Percentiles rank a stretch among this genome's conserved stretches.
These are phyloP conservation scores for Podospora tetraspora DNA, from an alignment of 495 filamentous ascomycete genomes.

Conservation along the genomic window DNA sequence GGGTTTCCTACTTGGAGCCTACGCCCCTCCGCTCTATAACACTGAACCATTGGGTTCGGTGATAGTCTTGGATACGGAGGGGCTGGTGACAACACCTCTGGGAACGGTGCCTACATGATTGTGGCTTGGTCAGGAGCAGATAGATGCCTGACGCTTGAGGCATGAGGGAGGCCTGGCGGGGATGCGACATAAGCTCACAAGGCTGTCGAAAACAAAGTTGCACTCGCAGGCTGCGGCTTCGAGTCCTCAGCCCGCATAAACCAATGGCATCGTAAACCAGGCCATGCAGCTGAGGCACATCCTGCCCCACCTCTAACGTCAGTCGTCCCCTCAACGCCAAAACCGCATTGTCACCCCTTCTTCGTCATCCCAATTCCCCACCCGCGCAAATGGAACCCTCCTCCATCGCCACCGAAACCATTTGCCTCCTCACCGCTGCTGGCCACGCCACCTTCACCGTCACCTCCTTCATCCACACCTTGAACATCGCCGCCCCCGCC, in stretches of 20 bases:
- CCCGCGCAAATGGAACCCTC: not conserved
- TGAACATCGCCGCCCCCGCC: not conserved
- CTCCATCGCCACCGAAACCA: not conserved
- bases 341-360: not conserved
- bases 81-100: not conserved
- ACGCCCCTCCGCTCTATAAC: not conserved
- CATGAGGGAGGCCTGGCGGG: not conserved
- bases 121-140: not conserved
- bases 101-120: not conserved
- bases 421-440: not conserved
- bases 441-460: not conserved
- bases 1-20: not conserved
- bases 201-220: too few species aligned
- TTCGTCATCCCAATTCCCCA: not conserved
- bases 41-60: not conserved
- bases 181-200: too few species aligned
- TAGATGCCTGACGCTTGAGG: not conserved
- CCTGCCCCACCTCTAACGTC: too few species aligned
- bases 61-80: not conserved
- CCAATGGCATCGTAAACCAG: too few species aligned
- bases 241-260: too few species aligned
- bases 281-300: too few species aligned
- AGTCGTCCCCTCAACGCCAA: not conserved
- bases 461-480: not conserved
- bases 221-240: too few species aligned